phyloP scores from a whole-genome alignment of 805 yeast species.

The Ascoidea rubescens region DNA sequence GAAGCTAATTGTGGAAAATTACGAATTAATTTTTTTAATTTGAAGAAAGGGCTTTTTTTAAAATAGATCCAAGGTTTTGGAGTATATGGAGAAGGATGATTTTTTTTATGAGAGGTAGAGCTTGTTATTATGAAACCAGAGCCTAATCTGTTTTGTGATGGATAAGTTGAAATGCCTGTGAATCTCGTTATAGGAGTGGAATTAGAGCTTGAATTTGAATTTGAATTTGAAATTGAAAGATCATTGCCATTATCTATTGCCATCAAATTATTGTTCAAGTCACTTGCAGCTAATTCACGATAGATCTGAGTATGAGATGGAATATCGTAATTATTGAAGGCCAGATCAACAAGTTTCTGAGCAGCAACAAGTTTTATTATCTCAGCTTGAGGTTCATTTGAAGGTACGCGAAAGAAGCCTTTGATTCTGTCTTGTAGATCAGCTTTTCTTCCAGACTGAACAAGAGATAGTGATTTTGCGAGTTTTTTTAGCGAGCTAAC shows the following conservation, averaged over 20 bases:
- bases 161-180: background rate
- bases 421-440: constrained; percentile 42
- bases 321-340: background rate
- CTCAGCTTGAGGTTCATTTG: background rate
- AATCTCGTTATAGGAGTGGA: constrained; percentile 3
- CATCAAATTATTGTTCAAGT: background rate
- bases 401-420: constrained; percentile 19
- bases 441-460: constrained; percentile 44
- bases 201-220: background rate
- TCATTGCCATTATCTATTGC: background rate
- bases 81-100: constrained; percentile 8
- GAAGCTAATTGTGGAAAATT: constrained; percentile 31
- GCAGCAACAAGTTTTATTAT: background rate
- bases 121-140: background rate
- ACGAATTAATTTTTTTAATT: constrained; percentile 29
- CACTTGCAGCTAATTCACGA: background rate
- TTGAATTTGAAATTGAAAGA: background rate
- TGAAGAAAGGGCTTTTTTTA: constrained; percentile 42
- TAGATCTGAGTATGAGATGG: background rate
- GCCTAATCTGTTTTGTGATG: constrained; percentile 4
- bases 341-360: background rate
- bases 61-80: constrained; percentile 32
- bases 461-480: constrained; percentile 33
- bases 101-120: too few species aligned
- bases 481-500: constrained; percentile 40